A percentile compares a stretch with the other conserved stretches of the same genome.
phyloP scores from a whole-genome alignment of 2,329 filamentous ascomycete species.

The Paecilomyces fulvus region DNA sequence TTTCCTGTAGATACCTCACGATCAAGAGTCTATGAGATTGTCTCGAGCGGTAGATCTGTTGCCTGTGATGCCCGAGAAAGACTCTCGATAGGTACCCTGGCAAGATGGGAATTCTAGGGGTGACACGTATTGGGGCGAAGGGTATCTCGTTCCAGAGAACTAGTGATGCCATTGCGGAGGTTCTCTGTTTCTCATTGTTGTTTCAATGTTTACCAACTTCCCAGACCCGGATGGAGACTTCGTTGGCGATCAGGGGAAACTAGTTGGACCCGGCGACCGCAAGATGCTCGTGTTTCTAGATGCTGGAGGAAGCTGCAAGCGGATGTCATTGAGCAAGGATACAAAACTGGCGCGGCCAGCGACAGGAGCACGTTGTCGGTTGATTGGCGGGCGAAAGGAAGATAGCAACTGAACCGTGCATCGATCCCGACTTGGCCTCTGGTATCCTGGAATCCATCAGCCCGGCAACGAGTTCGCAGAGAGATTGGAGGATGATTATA shows the following conservation, averaged over 20 bases:
- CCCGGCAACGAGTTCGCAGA: not conserved
- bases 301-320: not conserved
- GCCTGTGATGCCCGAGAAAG: too few relatives aligned
- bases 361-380: constrained; percentile 6
- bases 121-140: too few relatives aligned
- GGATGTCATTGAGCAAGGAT: not conserved
- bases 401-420: not conserved
- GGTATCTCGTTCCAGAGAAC: too few relatives aligned
- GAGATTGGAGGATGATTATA: not conserved
- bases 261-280: not conserved
- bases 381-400: constrained; percentile 5
- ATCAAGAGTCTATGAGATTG: not conserved
- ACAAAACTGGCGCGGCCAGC: not conserved
- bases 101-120: too few relatives aligned
- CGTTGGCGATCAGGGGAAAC: too few relatives aligned
- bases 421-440: not conserved
- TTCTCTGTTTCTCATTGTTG: too few relatives aligned
- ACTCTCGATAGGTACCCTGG: too few relatives aligned
- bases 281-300: not conserved
- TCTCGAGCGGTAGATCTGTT: too few relatives aligned
- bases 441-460: not conserved
- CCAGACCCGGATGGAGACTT: too few relatives aligned
- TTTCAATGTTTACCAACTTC: too few relatives aligned
- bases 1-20: not conserved
- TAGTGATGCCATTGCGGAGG: too few relatives aligned